Evolutionary conservation across 208 protist genomes (phyloP).

Genomic region (Acanthamoeba pearcei): DNA sequence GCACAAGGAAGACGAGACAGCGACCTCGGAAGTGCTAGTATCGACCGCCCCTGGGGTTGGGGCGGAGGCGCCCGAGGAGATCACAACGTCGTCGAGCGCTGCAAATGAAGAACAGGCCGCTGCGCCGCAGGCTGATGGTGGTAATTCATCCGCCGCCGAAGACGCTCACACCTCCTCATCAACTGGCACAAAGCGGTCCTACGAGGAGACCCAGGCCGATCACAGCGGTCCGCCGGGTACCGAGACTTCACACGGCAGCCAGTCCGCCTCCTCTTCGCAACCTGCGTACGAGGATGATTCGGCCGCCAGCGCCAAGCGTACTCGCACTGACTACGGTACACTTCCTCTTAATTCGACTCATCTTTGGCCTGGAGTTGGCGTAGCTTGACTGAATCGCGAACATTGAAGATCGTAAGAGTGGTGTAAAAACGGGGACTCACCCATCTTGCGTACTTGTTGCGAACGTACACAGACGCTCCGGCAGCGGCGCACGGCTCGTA

Average conservation of each 20-base stretch:
- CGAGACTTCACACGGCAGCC: neutral
- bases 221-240: neutral
- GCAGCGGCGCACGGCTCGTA: neutral
- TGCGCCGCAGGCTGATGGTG: neutral
- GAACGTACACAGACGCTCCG: neutral
- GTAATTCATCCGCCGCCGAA: neutral
- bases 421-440: neutral
- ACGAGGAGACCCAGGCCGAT: slow-evolving; percentile 18
- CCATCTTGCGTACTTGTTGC: neutral
- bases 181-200: slow-evolving; percentile 7
- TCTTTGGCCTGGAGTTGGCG: neutral
- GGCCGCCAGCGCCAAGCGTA: slow-evolving; percentile 2
- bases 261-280: neutral
- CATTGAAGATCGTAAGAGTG: no score
- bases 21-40: neutral
- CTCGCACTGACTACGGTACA: slow-evolving; percentile 2
- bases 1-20: neutral
- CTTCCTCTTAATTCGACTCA: neutral
- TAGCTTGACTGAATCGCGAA: neutral
- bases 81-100: neutral
- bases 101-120: neutral
- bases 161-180: neutral
- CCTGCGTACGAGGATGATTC: neutral
- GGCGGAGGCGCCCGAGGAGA: slow-evolving; percentile 15
- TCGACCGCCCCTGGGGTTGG: neutral